Base-by-base conservation (phyloP, 148 eudicot genomes). In the Chenopodium suecicum region DNA sequence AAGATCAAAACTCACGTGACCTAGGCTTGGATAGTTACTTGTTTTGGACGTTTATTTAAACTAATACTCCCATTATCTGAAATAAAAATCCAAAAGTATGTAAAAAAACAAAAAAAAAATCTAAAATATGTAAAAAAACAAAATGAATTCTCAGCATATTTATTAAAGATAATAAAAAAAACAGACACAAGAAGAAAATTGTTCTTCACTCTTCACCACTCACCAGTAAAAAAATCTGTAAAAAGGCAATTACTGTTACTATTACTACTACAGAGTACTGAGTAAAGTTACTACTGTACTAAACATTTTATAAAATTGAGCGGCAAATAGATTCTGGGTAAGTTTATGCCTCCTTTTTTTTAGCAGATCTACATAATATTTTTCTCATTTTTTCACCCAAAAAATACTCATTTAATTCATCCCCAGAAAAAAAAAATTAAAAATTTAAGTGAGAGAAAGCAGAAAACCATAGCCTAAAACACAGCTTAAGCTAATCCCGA, bases 401-500 rank as follows among this genome's bases (percentile, higher is more conserved):
- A 41, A 41, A 41, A 46, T 65, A 44, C 73, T 16, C 22, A 62
- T 12, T 37, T 7, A 9, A 19, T 56, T 31, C 65, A 7, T 2
- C 9, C 22, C 29, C 47, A 46, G 7, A 50, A 13, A 50, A 50
- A 31, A 50, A 37, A 37, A 37, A 0, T 37, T 5, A 37, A 41
- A 41, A 6, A 7, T 9, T 67, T 2, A 29, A 11, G 34, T 27
- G 34, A 27, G 5, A 67, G 23, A 67, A 67, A 14, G 44, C 70
- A 29, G 34, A 67, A 67, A 67, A 19, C 31, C 41, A 25, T 73
- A 1, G 60, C 76, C 23, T 71, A 71, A 44, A 14, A n/a, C 6
- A 14, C 22, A 79, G 73, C 56, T 29, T 47, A 50, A 80, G 44
- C 82, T 64, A 80, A 80, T 80, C 78, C 82, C 82, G 41, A 80